phyloP scores from a whole-genome alignment of 805 yeast genomes.

The Kuraishia capsulata region DNA sequence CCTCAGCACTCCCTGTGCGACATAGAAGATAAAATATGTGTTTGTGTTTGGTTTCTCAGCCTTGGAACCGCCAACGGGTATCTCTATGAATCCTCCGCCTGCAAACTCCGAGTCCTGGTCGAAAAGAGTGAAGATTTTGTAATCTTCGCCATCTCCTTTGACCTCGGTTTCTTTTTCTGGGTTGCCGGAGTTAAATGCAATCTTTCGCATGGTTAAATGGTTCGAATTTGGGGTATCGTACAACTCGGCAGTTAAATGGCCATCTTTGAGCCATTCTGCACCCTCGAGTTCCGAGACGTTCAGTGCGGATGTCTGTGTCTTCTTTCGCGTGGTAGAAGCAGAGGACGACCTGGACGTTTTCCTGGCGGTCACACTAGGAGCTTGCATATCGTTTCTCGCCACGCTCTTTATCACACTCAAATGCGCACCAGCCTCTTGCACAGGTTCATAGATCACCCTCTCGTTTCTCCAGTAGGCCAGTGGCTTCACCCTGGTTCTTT shows the following conservation, averaged over 20 bases:
- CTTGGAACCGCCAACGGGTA: conserved; percentile 56
- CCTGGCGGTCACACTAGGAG: neutral
- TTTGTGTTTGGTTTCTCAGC: conserved; percentile 52
- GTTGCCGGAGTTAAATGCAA: conserved; percentile 32
- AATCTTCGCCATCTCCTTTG: conserved; percentile 37
- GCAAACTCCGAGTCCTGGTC: conserved; percentile 52
- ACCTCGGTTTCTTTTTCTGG: neutral
- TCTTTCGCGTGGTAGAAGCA: conserved; percentile 2
- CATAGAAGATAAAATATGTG: conserved; percentile 67
- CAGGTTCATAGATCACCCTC: conserved; percentile 45
- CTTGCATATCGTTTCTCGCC: conserved; percentile 35
- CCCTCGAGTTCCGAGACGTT: conserved; percentile 23
- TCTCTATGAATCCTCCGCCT: conserved; percentile 65
- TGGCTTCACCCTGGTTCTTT: conserved; percentile 58
- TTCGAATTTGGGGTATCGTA: conserved; percentile 41
- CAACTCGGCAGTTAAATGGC: conserved; percentile 35
- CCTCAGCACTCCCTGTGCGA: conserved; percentile 60
- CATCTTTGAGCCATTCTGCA: conserved; percentile 42
- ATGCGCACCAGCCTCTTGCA: conserved; percentile 30
- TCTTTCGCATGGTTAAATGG: conserved; percentile 29
- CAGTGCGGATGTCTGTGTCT: conserved; percentile 1
- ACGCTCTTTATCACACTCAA: conserved; percentile 53
- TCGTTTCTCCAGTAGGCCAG: conserved; percentile 84
- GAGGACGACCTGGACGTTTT: neutral
- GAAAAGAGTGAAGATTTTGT: conserved; percentile 54